phyloP scores from a whole-genome alignment of 2,329 filamentous ascomycete species.

The Trichophyton simii region DNA sequence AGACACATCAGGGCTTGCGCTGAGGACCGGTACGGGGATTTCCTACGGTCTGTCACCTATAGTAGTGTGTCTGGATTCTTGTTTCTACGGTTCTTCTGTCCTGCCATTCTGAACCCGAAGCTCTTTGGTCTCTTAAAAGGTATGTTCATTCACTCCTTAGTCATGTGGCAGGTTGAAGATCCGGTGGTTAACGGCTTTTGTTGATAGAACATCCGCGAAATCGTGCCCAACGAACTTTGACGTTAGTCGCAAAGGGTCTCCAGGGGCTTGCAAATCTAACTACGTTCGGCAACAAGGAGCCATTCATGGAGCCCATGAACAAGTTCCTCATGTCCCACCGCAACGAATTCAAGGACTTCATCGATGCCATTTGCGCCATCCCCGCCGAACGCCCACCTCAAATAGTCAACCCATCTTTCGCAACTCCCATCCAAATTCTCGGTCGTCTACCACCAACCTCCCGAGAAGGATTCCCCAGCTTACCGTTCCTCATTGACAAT shows the following conservation, averaged over 20 bases:
- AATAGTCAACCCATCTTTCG: slow-evolving; percentile 69
- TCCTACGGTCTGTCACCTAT: slow-evolving; percentile 75
- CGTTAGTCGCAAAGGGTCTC: slow-evolving; percentile 80
- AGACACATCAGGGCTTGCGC: slow-evolving; percentile 86
- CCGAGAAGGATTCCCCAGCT: slow-evolving; percentile 80
- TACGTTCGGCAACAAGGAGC: slow-evolving; percentile 83
- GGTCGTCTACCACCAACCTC: slow-evolving; percentile 66
- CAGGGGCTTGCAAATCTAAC: slow-evolving; percentile 86
- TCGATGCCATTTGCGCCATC: slow-evolving; percentile 76
- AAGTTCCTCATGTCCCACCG: slow-evolving; percentile 65
- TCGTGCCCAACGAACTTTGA: slow-evolving; percentile 74
- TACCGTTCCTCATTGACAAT: slow-evolving; percentile 87
- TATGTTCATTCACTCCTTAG: slow-evolving; percentile 17
- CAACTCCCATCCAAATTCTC: slow-evolving; percentile 81
- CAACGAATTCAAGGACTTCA: slow-evolving; percentile 70
- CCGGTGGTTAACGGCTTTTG: not conserved
- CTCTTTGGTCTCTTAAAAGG: slow-evolving; percentile 73
- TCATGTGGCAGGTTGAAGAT: too few relatives aligned
- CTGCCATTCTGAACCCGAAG: slow-evolving; percentile 90
- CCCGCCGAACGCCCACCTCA: slow-evolving; percentile 55
- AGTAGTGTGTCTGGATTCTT: slow-evolving; percentile 92
- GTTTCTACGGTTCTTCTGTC: slow-evolving; percentile 89
- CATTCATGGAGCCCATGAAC: slow-evolving; percentile 99
- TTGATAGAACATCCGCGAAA: slow-evolving; percentile 63
- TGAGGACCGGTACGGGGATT: slow-evolving; percentile 88